Base-by-base conservation (phyloP, 108 stramenopile species). In the Nitzschia sp. region DNA sequence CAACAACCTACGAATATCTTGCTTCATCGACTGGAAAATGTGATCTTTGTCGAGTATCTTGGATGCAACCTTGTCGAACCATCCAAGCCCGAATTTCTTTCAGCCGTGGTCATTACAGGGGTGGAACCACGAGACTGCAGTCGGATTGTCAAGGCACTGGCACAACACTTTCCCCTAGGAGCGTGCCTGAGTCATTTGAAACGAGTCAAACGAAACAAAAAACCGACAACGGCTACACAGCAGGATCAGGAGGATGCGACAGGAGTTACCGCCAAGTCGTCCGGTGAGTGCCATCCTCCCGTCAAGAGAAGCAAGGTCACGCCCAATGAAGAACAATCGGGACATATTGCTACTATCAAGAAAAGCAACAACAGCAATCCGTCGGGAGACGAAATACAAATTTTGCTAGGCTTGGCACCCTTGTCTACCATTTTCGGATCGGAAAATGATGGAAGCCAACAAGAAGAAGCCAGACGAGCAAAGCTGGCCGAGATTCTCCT, bases 171-270 rank as follows among this genome's bases (percentile, higher is more conserved):
- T 26, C 74, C 73, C 5, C 45, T 72, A 1, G 49, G 61, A 24
- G 56, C 68, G 35, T 23, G 32, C 21, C 21, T 83, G 28, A 60
- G 64, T 28, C 82, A 83, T 70, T 59, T 83, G 61, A 83, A 83
- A 56, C 70, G 82, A 51, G 82, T 83, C 49, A 1, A 23, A 66
- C 49, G 53, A 19, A 4, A 38, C 8, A 46, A 54, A 54, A 25
- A 49, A 65, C 5, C 27, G n/a, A 61, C 8, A 25, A 42, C 19
- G 2, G n/a, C 35, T 29, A 30, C 5, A 30, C 23, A 57, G 15
- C 28, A 57, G 26, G 5, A 57, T 5, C 56, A 57, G 13, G 27
- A 31, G 56, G 21, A 53, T n/a, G 38, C 6, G n/a, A n/a, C n/a
- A n/a, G n/a, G n/a, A n/a, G n/a, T n/a, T n/a, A n/a, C n/a, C n/a